phyloP scores from a whole-genome alignment of 345 rosid genomes.

The Streptanthus diversifolius region DNA sequence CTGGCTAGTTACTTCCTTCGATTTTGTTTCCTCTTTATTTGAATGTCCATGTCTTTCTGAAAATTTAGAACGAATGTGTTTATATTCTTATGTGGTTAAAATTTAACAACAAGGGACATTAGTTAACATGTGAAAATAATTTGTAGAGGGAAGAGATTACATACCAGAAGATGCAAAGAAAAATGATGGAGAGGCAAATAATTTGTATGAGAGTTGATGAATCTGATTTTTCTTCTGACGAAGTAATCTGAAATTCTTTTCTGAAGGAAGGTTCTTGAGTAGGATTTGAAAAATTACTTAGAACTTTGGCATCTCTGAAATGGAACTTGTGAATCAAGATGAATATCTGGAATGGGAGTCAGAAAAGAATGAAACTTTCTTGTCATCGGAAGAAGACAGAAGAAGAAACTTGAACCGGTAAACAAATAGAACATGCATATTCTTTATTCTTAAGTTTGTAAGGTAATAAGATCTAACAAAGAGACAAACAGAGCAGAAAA shows the following conservation, averaged over 20 bases:
- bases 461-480: not conserved
- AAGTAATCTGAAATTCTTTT: slow-evolving; percentile 39
- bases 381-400: not conserved
- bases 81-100: too few relatives aligned
- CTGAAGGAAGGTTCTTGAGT: not conserved
- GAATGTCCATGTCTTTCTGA: not conserved
- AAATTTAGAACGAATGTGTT: too few relatives aligned
- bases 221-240: slow-evolving; percentile 39
- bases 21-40: not conserved
- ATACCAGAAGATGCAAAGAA: too few relatives aligned
- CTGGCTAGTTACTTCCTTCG: not conserved
- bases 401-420: not conserved
- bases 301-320: not conserved
- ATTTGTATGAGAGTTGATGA: slow-evolving; percentile 32
- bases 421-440: not conserved
- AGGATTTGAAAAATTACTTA: not conserved
- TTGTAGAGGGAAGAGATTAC: too few relatives aligned
- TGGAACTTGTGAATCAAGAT: slow-evolving; percentile 14
- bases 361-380: slow-evolving; percentile 15
- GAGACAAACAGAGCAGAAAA: not conserved
- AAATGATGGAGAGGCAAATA: slow-evolving; percentile 32
- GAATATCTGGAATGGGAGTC: slow-evolving; percentile 18
- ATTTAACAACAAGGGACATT: too few relatives aligned
- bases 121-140: too few relatives aligned
- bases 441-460: not conserved